These are phyloP conservation scores for Melanogaster broomeanus DNA, from an alignment of 768 basidiomycete genomes.

Conservation along the genomic window DNA sequence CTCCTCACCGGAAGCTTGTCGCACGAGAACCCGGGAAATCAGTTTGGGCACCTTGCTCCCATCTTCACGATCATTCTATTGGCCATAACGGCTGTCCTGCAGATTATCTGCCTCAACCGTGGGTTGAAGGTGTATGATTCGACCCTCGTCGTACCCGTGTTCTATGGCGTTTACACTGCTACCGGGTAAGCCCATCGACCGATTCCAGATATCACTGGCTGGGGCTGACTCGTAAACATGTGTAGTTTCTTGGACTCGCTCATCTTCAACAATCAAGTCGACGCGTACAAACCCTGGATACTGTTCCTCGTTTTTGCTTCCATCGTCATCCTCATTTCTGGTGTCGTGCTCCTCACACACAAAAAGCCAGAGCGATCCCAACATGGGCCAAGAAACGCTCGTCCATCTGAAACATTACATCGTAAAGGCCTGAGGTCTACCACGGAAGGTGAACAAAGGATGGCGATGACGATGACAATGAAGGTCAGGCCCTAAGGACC, in stretches of 20 bases:
- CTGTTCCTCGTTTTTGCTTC: conserved; percentile 87
- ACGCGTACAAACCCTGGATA: conserved; percentile 85
- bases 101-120: conserved; percentile 90
- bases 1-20: conserved; percentile 75
- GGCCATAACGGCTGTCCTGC: conserved; percentile 75
- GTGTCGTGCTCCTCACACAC: conserved; percentile 91
- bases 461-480: conserved; percentile 35
- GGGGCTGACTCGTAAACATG: conserved; percentile 5
- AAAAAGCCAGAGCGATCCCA: conserved; percentile 74
- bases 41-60: conserved; percentile 79
- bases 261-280: conserved; percentile 83
- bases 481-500: conserved; percentile 37
- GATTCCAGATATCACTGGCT: not conserved
- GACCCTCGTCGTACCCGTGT: conserved; percentile 89
- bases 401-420: conserved; percentile 22
- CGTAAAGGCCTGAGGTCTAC: conserved; percentile 25
- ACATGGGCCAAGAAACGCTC: conserved; percentile 25
- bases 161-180: conserved; percentile 91
- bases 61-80: conserved; percentile 71
- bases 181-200: conserved; percentile 57
- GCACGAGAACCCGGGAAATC: conserved; percentile 81
- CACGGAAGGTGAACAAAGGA: conserved; percentile 13
- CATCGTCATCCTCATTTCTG: conserved; percentile 82
- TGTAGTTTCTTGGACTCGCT: conserved; percentile 62
- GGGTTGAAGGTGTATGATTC: conserved; percentile 90